Conservation (phyloP, 2,329 filamentous ascomycete genomes). For the Dothistroma septosporum region DNA sequence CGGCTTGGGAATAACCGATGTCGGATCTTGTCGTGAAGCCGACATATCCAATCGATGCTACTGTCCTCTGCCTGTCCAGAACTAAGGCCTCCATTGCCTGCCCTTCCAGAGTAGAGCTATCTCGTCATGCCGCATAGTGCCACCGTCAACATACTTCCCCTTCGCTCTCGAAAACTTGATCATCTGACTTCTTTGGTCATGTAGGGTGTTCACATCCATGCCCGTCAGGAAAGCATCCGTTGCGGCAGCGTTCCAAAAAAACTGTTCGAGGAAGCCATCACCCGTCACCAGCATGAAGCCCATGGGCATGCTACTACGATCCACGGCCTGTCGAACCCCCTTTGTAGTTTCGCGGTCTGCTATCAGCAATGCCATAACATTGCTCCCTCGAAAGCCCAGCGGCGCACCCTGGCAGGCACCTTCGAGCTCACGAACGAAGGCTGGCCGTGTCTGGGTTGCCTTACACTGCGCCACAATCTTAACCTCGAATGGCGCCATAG, state of each 20-base stretch:
- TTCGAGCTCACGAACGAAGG: slow-evolving; percentile 68
- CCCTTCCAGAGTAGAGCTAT: neutral
- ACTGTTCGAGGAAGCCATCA: slow-evolving; percentile 59
- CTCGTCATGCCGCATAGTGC: neutral
- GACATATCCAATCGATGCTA: neutral
- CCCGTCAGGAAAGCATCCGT: slow-evolving; percentile 60
- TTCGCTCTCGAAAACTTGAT: neutral
- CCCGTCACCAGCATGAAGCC: slow-evolving; percentile 62
- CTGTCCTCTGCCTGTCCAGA: neutral
- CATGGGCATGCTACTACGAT: slow-evolving; percentile 64
- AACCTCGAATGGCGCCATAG: slow-evolving; percentile 32
- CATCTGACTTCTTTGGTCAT: neutral
- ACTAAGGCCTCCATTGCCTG: neutral
- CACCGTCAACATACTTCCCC: neutral
- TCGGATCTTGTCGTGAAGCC: neutral
- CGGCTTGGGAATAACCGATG: neutral
- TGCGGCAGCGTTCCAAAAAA: slow-evolving; percentile 68
- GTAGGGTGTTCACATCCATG: slow-evolving; percentile 25
- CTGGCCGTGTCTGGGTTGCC: slow-evolving; percentile 50
- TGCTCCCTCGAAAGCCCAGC: slow-evolving; percentile 62
- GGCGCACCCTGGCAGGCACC: slow-evolving; percentile 74
- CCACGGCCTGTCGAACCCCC: slow-evolving; percentile 70
- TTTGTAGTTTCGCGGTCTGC: slow-evolving; percentile 67
- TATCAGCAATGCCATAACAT: slow-evolving; percentile 68
- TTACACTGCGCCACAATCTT: slow-evolving; percentile 66